Conservation (phyloP, 768 basidiomycete species). For the Russula vinacea region DNA sequence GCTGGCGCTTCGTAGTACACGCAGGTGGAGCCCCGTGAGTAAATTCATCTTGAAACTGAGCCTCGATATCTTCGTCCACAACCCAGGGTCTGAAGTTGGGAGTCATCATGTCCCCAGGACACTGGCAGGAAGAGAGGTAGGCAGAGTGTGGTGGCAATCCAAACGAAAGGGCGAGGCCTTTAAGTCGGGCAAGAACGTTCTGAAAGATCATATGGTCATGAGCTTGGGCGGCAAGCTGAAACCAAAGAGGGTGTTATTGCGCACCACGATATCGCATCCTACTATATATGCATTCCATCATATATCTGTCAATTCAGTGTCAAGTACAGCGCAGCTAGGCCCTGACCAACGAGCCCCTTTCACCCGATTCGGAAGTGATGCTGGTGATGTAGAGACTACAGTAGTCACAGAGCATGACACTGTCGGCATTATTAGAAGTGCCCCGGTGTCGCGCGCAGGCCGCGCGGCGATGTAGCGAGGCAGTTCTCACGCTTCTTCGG, state of each 20-base stretch:
- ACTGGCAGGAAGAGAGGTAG: background rate
- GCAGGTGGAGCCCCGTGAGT: background rate
- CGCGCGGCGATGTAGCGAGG: background rate
- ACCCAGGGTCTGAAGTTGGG: background rate
- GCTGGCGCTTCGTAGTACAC: too few species aligned
- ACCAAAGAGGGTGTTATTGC: slow-evolving; percentile 1
- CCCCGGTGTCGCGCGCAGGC: background rate
- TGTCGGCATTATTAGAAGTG: background rate
- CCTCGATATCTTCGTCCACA: background rate
- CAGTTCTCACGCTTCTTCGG: background rate
- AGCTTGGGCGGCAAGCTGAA: background rate
- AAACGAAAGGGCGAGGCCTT: background rate
- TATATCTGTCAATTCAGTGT: background rate
- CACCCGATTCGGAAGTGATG: background rate
- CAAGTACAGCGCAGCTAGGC: background rate
- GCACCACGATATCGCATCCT: too few species aligned
- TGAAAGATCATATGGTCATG: background rate
- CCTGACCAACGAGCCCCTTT: background rate
- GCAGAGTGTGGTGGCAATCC: background rate
- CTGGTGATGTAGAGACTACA: background rate
- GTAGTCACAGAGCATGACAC: background rate
- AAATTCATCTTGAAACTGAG: background rate
- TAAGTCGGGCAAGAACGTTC: background rate
- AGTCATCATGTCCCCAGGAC: background rate
- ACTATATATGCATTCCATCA: background rate